Conservation (phyloP, 2,329 filamentous ascomycete genomes). For the Escovopsis sp. region DNA sequence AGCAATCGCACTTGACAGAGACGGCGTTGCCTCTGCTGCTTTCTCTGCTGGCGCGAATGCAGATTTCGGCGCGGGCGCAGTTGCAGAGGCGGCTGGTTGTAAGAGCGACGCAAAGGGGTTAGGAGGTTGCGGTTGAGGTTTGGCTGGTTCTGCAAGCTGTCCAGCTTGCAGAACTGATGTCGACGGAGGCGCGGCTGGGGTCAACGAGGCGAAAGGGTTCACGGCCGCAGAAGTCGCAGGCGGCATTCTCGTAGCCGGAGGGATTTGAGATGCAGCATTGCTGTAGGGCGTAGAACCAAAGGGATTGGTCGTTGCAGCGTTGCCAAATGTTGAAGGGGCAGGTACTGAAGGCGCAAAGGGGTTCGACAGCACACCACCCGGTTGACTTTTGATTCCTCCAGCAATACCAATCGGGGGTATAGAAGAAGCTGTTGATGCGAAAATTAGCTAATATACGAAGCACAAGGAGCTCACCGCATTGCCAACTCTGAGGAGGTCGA, state of each 20-base stretch:
- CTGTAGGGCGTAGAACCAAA: not conserved
- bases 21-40: slow-evolving; percentile 1
- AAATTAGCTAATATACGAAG: slow-evolving; percentile 1
- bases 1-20: not conserved
- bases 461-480: not conserved
- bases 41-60: not conserved
- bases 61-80: slow-evolving; percentile 1
- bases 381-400: slow-evolving; percentile 1
- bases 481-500: too few relatives aligned
- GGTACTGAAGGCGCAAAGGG: slow-evolving; percentile 4
- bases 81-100: slow-evolving; percentile 8
- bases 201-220: slow-evolving; percentile 3
- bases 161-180: not conserved
- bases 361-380: slow-evolving; percentile 2
- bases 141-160: slow-evolving; percentile 1
- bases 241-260: too few relatives aligned
- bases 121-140: not conserved
- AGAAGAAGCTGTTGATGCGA: slow-evolving; percentile 2
- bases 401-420: not conserved
- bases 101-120: slow-evolving; percentile 11
- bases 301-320: slow-evolving; percentile 1
- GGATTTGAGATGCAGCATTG: not conserved
- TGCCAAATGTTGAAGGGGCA: not conserved
- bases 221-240: not conserved
- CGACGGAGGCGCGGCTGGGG: not conserved